Evolutionary conservation across 225 moss, liverwort and hornwort species (phyloP).

Genomic region (Polytrichum commune): DNA sequence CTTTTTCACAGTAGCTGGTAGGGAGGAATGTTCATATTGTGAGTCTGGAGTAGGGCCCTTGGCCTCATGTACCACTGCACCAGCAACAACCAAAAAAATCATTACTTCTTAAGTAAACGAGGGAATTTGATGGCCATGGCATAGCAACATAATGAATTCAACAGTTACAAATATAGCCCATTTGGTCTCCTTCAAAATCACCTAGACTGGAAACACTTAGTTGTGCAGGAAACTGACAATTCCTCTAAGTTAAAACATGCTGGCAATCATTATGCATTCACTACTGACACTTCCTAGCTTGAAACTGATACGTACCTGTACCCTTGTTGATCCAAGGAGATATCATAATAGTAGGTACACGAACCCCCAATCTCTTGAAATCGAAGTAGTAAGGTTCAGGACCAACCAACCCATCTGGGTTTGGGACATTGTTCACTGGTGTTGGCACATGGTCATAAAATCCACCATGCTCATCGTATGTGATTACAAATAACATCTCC

Average conservation of each 20-base stretch:
- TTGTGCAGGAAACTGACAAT: too few relatives aligned
- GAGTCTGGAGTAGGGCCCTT: slow-evolving; percentile 79
- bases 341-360: slow-evolving; percentile 92
- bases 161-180: too few relatives aligned
- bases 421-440: slow-evolving; percentile 78
- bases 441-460: slow-evolving; percentile 98
- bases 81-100: too few relatives aligned
- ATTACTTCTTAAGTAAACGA: too few relatives aligned
- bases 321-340: slow-evolving; percentile 99
- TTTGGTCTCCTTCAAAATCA: too few relatives aligned
- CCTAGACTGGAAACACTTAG: too few relatives aligned
- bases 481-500: slow-evolving; percentile 87
- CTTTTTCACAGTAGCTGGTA: slow-evolving; percentile 89
- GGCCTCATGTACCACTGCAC: slow-evolving; percentile 81
- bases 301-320: slow-evolving; percentile 46
- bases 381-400: slow-evolving; percentile 61
- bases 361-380: slow-evolving; percentile 87
- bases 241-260: too few relatives aligned
- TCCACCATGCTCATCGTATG: slow-evolving; percentile 98
- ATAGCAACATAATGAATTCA: too few relatives aligned
- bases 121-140: too few relatives aligned
- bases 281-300: too few relatives aligned
- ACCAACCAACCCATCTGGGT: slow-evolving; percentile 84
- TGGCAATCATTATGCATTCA: too few relatives aligned
- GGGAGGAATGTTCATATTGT: slow-evolving; percentile 91